These are phyloP conservation scores for Ampelocalamus luodianensis DNA, from an alignment of 176 grass and related monocot genomes.

Conservation along the genomic window DNA sequence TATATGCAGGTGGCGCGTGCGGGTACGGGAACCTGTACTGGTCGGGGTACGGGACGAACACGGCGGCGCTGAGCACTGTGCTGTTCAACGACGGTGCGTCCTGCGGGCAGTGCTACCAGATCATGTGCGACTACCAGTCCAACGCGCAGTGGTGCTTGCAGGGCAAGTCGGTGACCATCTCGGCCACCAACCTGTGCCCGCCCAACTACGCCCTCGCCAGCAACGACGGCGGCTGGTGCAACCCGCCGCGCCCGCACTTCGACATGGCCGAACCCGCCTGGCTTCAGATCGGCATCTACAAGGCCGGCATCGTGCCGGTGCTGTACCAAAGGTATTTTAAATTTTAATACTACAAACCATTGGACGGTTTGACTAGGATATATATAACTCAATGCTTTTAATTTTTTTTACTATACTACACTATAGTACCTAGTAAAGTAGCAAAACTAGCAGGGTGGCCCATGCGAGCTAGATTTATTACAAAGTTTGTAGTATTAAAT, in stretches of 20 bases:
- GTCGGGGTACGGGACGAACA: slow-evolving; percentile 74
- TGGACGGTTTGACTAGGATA: slow-evolving; percentile 29
- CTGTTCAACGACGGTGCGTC: slow-evolving; percentile 70
- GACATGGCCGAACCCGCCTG: slow-evolving; percentile 68
- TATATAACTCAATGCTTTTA: not conserved
- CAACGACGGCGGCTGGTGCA: slow-evolving; percentile 85
- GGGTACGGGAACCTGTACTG: slow-evolving; percentile 70
- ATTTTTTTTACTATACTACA: not conserved
- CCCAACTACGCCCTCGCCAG: slow-evolving; percentile 56
- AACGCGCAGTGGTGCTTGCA: slow-evolving; percentile 32
- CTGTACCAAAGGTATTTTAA: slow-evolving; percentile 68
- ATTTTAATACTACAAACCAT: not conserved
- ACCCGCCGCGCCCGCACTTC: slow-evolving; percentile 74
- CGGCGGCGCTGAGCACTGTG: slow-evolving; percentile 81
- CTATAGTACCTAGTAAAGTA: no score
- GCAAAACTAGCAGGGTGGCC: no score
- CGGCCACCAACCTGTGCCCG: slow-evolving; percentile 85
- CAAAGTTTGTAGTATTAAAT: no score
- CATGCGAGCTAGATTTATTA: no score
- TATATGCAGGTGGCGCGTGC: slow-evolving; percentile 55
- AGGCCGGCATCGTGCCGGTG: slow-evolving; percentile 66
- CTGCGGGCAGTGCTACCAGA: slow-evolving; percentile 67
- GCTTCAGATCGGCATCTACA: slow-evolving; percentile 1
- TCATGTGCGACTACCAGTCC: slow-evolving; percentile 42
- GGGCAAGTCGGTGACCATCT: slow-evolving; percentile 50